These are phyloP conservation scores for Thelephora terrestris DNA, from an alignment of 1,284 basidiomycete genomes.

Conservation along the genomic window DNA sequence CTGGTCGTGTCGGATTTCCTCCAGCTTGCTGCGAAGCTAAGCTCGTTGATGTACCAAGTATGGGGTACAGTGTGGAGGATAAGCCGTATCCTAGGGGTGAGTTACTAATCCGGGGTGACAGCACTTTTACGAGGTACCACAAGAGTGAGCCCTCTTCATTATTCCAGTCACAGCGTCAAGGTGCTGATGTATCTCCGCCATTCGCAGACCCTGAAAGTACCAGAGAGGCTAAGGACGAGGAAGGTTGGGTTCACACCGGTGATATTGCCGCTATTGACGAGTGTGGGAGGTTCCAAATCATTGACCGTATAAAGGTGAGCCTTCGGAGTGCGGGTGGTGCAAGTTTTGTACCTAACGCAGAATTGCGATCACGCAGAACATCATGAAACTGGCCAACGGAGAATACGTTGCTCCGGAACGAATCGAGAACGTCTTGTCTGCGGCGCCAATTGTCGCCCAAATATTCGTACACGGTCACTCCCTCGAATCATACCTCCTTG, in stretches of 20 bases:
- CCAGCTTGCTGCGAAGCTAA: slow-evolving; percentile 72
- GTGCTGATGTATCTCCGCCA: not conserved
- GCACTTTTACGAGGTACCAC: slow-evolving; percentile 60
- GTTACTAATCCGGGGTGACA: slow-evolving; percentile 63
- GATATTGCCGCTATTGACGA: slow-evolving; percentile 81
- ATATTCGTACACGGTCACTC: slow-evolving; percentile 84
- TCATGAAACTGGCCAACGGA: slow-evolving; percentile 93
- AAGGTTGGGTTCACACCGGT: slow-evolving; percentile 91
- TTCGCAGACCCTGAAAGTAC: slow-evolving; percentile 61
- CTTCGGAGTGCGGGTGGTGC: too few relatives aligned
- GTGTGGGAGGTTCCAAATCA: slow-evolving; percentile 75
- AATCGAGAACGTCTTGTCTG: slow-evolving; percentile 76
- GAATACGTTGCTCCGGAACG: slow-evolving; percentile 99
- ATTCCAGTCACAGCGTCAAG: too few relatives aligned
- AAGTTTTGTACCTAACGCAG: too few relatives aligned
- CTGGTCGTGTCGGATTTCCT: slow-evolving; percentile 76
- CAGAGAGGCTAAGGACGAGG: slow-evolving; percentile 49
- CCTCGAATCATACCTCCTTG: slow-evolving; percentile 78
- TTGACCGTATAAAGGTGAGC: slow-evolving; percentile 77
- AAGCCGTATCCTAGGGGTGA: slow-evolving; percentile 91
- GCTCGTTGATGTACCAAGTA: slow-evolving; percentile 77
- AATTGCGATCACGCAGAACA: slow-evolving; percentile 48
- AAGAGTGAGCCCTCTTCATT: slow-evolving; percentile 42
- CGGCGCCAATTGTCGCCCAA: slow-evolving; percentile 63
- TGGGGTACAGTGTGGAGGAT: slow-evolving; percentile 87